These are phyloP conservation scores for Hypoxylon sp. DNA, from an alignment of 2,329 filamentous ascomycete genomes.

Conservation along the genomic window DNA sequence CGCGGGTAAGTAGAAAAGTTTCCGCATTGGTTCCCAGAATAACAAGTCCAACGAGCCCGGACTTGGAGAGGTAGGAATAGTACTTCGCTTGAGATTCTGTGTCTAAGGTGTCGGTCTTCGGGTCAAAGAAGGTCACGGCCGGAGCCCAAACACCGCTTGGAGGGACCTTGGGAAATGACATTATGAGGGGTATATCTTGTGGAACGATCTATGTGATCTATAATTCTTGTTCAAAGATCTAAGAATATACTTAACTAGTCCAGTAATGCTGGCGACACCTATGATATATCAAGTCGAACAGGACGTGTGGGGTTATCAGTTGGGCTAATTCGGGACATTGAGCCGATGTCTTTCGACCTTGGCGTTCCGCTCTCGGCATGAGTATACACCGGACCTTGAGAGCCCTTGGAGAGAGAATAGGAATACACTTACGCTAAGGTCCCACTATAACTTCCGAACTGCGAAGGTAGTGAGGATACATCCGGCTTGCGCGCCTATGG, in stretches of 20 bases:
- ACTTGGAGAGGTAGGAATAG: slow-evolving; percentile 63
- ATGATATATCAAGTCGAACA: slow-evolving; percentile 22
- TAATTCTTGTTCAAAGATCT: background rate
- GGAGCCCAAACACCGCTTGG: slow-evolving; percentile 63
- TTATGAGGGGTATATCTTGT: slow-evolving; percentile 22
- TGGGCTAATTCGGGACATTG: slow-evolving; percentile 45
- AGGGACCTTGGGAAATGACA: slow-evolving; percentile 52
- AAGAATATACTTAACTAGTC: background rate
- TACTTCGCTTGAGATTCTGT: slow-evolving; percentile 63
- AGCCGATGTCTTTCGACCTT: slow-evolving; percentile 44
- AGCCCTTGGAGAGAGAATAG: background rate
- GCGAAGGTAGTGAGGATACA: background rate
- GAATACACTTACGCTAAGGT: background rate
- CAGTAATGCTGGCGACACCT: slow-evolving; percentile 9
- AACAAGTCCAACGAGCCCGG: slow-evolving; percentile 54
- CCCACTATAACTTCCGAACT: slow-evolving; percentile 7
- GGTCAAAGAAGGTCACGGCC: slow-evolving; percentile 68
- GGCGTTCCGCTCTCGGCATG: slow-evolving; percentile 43
- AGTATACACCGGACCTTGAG: slow-evolving; percentile 6
- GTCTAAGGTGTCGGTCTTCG: slow-evolving; percentile 62
- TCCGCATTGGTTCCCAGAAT: slow-evolving; percentile 56
- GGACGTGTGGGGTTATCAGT: slow-evolving; percentile 30
- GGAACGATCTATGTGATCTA: background rate
- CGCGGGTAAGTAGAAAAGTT: slow-evolving; percentile 67
- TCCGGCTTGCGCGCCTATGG: slow-evolving; percentile 10